These are phyloP conservation scores for Daldinia childiae DNA, from an alignment of 495 filamentous ascomycete genomes.

Conservation along the genomic window DNA sequence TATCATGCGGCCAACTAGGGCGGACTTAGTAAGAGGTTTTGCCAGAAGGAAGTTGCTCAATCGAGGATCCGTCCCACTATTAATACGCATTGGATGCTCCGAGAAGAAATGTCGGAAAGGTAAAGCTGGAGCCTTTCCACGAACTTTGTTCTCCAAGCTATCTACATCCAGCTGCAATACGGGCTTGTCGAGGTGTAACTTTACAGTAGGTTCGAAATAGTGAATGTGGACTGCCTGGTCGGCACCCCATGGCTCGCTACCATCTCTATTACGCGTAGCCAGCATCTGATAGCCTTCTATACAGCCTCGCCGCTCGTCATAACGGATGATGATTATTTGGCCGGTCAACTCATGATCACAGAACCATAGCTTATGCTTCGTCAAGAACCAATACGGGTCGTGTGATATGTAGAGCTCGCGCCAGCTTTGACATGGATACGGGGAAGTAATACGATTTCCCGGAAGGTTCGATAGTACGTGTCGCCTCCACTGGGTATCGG, in stretches of 20 bases:
- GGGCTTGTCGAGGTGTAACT: conserved; percentile 75
- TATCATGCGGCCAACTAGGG: conserved; percentile 19
- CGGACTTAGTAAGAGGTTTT: conserved; percentile 51
- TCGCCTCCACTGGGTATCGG: conserved; percentile 70
- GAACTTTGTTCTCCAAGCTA: conserved; percentile 42
- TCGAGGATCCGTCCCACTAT: conserved; percentile 48
- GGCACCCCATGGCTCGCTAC: conserved; percentile 68
- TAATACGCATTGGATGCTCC: conserved; percentile 64
- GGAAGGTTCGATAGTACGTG: conserved; percentile 71
- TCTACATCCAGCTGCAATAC: conserved; percentile 67
- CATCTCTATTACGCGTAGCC: conserved; percentile 63
- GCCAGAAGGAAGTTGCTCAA: conserved; percentile 57
- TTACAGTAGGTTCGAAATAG: conserved; percentile 72
- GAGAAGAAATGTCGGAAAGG: conserved; percentile 47
- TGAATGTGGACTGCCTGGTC: conserved; percentile 78
- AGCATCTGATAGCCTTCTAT: conserved; percentile 86
- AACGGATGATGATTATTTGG: conserved; percentile 75
- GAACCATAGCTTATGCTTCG: conserved; percentile 85
- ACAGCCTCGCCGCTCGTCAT: conserved; percentile 72
- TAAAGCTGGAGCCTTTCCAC: conserved; percentile 26
- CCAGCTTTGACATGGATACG: conserved; percentile 68
- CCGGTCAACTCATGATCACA: conserved; percentile 74
- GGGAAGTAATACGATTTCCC: conserved; percentile 57
- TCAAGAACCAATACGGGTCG: conserved; percentile 85
- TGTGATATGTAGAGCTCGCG: conserved; percentile 76